phyloP scores from a whole-genome alignment of 208 protist genomes.

The Acanthamoeba culbertsoni region DNA sequence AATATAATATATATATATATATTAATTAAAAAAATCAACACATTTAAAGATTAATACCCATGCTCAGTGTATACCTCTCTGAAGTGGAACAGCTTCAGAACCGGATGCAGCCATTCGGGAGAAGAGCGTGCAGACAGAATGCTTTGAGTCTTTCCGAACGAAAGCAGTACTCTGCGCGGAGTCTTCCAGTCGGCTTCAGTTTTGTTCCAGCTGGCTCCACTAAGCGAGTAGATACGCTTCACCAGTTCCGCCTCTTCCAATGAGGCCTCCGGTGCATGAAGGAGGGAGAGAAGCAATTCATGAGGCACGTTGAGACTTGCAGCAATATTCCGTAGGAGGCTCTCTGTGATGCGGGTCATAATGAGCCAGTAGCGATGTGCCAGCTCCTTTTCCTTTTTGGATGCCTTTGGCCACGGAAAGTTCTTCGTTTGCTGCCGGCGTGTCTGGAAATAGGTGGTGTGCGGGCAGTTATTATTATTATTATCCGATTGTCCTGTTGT shows the following conservation, averaged over 20 bases:
- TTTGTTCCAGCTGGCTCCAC: neutral
- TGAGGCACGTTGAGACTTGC: neutral
- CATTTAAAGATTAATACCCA: no score
- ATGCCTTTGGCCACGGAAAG: slow-evolving; percentile 1
- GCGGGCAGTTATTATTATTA: neutral
- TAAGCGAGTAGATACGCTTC: neutral
- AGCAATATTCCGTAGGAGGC: neutral
- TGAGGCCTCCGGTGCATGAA: neutral
- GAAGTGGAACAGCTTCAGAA: slow-evolving; percentile 33
- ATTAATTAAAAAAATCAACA: no score
- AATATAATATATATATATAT: no score
- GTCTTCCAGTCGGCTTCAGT: neutral
- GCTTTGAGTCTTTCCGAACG: neutral
- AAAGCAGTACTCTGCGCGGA: neutral
- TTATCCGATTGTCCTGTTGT: neutral
- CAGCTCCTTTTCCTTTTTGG: slow-evolving; percentile 20
- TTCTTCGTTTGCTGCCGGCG: neutral
- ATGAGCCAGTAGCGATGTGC: neutral
- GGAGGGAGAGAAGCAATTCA: neutral
- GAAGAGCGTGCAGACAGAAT: neutral
- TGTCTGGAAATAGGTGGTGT: neutral
- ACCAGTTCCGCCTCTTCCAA: neutral
- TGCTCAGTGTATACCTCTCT: neutral
- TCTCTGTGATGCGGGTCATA: neutral
- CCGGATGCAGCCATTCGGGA: neutral